Evolutionary conservation across 169 alveolate species (phyloP), one percentile per base, ranked within the genome.

Genomic region (Theileria orientalis): DNA sequence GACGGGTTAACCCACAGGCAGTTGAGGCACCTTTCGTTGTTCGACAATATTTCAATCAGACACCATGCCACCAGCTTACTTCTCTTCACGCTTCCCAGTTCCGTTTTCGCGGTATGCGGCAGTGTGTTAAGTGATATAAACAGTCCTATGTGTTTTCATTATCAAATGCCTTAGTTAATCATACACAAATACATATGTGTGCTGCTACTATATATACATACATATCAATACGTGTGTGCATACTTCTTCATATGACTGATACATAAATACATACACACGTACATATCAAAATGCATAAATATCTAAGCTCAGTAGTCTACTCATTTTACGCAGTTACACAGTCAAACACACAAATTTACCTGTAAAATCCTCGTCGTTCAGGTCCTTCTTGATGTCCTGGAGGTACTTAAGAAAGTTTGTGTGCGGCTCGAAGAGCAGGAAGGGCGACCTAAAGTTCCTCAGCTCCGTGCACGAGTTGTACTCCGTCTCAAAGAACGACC

Each of bases 1-100:
- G 73, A 7, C 13, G 91, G 92, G 49, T 85, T 84, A 0, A 85
- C 86, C 91, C 91, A 85, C 33, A 84, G 33, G 13, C 92, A 84
- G 51, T 76, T 83, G 30, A 85, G 71, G 40, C 90, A 74, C 23
- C 91, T 75, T 37, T 84, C 92, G 64, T 85, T 85, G 69, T 76
- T 84, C 14, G 79, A 62, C 27, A 85, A 72, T 8, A 85, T 47
- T 59, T 85, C 91, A n/a, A 85, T 59, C 70, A 85, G 21, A 6
- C 86, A 83, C 91, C 91, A 85, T 0, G 87, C 91, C 6, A 85
- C 61, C 27, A 80, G 40, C 63, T 82, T 82, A 64, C 77, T 83
- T 25, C 91, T 83, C 13, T 68, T 41, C n/a, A 76, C 74, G 32
- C 40, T 71, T 7, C 91, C 91, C 56, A 76, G 83, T 29, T 85